Evolutionary conservation across 1,284 basidiomycete species (phyloP).

Genomic region (Pascua guehoae): DNA sequence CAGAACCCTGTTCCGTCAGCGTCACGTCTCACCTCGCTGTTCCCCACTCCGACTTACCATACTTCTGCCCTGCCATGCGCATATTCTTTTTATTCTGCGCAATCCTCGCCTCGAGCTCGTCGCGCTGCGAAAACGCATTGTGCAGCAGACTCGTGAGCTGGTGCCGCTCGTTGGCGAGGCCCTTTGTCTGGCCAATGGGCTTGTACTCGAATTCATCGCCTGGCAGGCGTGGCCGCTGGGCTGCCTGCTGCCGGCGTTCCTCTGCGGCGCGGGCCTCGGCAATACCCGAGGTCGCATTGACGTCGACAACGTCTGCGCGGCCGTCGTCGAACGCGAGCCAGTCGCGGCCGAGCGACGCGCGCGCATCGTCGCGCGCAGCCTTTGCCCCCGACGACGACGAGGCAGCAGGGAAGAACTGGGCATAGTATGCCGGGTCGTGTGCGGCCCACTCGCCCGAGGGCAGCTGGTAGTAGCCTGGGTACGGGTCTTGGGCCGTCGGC

Average conservation of each 20-base stretch:
- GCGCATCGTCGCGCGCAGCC: not conserved
- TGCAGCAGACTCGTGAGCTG: slow-evolving; percentile 45
- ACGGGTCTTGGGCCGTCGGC: slow-evolving; percentile 69
- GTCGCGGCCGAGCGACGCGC: slow-evolving; percentile 27
- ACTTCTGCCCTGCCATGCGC: slow-evolving; percentile 41
- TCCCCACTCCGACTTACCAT: slow-evolving; percentile 24
- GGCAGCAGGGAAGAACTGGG: slow-evolving; percentile 54
- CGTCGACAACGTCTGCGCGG: slow-evolving; percentile 25
- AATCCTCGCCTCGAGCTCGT: slow-evolving; percentile 45
- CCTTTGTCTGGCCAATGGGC: slow-evolving; percentile 45
- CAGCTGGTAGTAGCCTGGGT: slow-evolving; percentile 83
- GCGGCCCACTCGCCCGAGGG: slow-evolving; percentile 75
- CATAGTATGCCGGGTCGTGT: slow-evolving; percentile 72
- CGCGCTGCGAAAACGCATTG: slow-evolving; percentile 38
- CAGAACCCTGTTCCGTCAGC: not conserved
- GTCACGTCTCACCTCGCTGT: not conserved
- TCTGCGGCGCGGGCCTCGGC: slow-evolving; percentile 28
- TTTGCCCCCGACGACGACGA: slow-evolving; percentile 2
- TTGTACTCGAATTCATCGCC: slow-evolving; percentile 42
- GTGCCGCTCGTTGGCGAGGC: slow-evolving; percentile 45
- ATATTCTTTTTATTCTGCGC: slow-evolving; percentile 46
- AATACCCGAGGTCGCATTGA: slow-evolving; percentile 35
- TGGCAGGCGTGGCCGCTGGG: slow-evolving; percentile 26
- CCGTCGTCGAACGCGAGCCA: slow-evolving; percentile 41
- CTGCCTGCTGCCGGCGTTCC: slow-evolving; percentile 26